Conservation (phyloP, 768 basidiomycete species). For the Kwoniella pini region DNA sequence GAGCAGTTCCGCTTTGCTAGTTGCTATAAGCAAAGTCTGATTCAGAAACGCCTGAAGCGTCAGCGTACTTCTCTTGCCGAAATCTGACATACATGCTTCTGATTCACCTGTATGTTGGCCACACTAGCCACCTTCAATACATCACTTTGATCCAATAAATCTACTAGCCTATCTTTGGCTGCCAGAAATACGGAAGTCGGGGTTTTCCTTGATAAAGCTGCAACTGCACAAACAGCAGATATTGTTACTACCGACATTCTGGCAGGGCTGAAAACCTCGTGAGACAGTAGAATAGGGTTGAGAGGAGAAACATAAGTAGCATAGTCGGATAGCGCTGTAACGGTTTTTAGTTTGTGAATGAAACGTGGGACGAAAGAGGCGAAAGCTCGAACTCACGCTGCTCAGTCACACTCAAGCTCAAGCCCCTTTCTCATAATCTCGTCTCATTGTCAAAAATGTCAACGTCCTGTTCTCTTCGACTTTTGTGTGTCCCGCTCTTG, state of each 20-base stretch:
- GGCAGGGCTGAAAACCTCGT: not conserved
- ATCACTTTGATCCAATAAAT: constrained; percentile 2
- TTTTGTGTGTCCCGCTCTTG: no score
- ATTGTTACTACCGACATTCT: constrained; percentile 1
- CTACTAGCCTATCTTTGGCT: not conserved
- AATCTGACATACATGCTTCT: not conserved
- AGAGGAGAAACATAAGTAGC: not conserved
- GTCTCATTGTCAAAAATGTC: not conserved
- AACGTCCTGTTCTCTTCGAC: not conserved
- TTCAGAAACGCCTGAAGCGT: not conserved
- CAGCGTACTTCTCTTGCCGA: not conserved
- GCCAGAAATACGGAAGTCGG: not conserved
- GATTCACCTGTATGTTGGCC: not conserved
- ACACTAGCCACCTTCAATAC: constrained; percentile 6
- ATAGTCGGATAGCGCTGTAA: not conserved
- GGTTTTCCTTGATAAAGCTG: not conserved
- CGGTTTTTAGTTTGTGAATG: no score
- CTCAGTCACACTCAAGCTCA: constrained; percentile 2
- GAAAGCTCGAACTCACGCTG: not conserved
- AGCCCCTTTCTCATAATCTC: not conserved
- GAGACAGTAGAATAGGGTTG: not conserved
- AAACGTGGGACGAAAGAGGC: no score
- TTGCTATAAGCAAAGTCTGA: not conserved
- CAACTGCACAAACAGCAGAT: not conserved
- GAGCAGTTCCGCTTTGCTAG: not conserved